phyloP scores from a whole-genome alignment of 768 basidiomycete genomes.

The Trametes punicea region DNA sequence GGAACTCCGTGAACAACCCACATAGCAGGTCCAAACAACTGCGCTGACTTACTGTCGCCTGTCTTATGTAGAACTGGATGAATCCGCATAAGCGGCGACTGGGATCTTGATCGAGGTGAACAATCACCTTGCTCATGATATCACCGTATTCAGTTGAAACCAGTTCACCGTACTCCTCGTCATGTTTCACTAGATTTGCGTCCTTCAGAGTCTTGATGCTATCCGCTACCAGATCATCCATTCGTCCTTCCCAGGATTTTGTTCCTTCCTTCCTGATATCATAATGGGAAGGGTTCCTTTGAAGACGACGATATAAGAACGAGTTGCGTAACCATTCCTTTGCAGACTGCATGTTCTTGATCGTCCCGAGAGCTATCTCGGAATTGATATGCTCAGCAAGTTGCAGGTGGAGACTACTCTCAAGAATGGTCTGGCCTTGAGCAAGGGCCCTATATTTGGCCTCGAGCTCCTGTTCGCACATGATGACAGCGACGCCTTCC shows the following conservation, averaged over 20 bases:
- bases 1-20: neutral
- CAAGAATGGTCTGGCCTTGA: constrained; percentile 73
- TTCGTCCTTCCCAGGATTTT: constrained; percentile 64
- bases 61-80: constrained; percentile 68
- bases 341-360: constrained; percentile 64
- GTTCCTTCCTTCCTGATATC: constrained; percentile 51
- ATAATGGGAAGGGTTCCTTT: constrained; percentile 81
- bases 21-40: neutral
- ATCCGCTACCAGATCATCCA: constrained; percentile 72
- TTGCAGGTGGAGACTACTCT: constrained; percentile 80
- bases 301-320: constrained; percentile 84
- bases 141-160: constrained; percentile 74
- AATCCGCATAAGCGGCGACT: neutral
- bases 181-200: constrained; percentile 54
- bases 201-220: constrained; percentile 59
- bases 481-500: constrained; percentile 78
- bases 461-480: constrained; percentile 74
- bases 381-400: constrained; percentile 92
- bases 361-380: constrained; percentile 86
- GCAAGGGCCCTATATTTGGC: constrained; percentile 66
- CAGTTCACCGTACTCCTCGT: constrained; percentile 39
- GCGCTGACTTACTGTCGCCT: constrained; percentile 54
- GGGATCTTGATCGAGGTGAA: neutral
- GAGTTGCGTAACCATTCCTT: constrained; percentile 82
- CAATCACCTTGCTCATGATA: constrained; percentile 77